These are phyloP conservation scores for Cochlearia excelsa DNA, from an alignment of 345 rosid genomes.

Conservation along the genomic window DNA sequence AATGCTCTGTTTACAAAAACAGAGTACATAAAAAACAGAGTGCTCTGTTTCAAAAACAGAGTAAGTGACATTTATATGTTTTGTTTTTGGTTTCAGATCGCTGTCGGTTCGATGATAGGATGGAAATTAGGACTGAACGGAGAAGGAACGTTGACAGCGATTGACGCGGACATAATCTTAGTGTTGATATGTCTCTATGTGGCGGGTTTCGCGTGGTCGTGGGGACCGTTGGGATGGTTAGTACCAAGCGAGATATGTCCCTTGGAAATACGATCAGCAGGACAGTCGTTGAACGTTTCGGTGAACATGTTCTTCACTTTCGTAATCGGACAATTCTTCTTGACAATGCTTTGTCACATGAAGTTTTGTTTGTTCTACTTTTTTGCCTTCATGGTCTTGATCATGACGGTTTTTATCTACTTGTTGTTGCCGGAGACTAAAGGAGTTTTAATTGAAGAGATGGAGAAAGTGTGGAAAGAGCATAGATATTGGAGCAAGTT, in stretches of 20 bases:
- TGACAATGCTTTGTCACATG: constrained; percentile 42
- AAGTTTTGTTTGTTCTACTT: constrained; percentile 40
- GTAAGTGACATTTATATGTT: background rate
- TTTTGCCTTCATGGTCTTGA: constrained; percentile 31
- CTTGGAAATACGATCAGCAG: constrained; percentile 36
- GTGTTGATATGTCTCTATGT: constrained; percentile 35
- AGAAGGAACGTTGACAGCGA: constrained; percentile 8
- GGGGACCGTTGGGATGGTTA: constrained; percentile 45
- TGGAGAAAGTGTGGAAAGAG: constrained; percentile 37
- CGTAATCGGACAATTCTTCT: constrained; percentile 38
- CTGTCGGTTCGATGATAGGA: constrained; percentile 30
- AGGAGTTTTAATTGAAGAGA: constrained; percentile 43
- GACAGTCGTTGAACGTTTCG: constrained; percentile 30
- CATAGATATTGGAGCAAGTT: constrained; percentile 37
- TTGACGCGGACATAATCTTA: constrained; percentile 24
- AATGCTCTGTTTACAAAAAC: too few species aligned
- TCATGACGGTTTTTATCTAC: constrained; percentile 40
- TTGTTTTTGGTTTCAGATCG: constrained; percentile 20
- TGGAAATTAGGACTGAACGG: constrained; percentile 35
- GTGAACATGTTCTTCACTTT: constrained; percentile 46
- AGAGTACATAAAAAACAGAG: background rate
- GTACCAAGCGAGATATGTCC: constrained; percentile 43
- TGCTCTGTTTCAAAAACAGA: background rate
- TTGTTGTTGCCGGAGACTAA: constrained; percentile 44
- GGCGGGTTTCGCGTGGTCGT: constrained; percentile 39